phyloP scores from a whole-genome alignment of 2,329 filamentous ascomycete genomes.

The Penicillium freii region DNA sequence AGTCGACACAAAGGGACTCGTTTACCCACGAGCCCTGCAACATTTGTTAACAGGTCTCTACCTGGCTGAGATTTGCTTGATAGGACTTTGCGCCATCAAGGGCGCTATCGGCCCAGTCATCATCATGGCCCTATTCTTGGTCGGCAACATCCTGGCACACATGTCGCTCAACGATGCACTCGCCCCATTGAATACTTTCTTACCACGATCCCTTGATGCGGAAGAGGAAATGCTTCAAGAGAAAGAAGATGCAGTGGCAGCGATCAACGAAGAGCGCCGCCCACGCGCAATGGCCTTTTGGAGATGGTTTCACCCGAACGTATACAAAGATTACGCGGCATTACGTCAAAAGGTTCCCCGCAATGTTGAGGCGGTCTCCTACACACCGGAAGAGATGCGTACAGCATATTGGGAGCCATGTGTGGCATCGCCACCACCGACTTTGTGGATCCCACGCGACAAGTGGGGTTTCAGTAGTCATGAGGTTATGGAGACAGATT shows the following conservation, averaged over 20 bases:
- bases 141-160: slow-evolving; percentile 75
- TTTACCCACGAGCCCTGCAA: slow-evolving; percentile 81
- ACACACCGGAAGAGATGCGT: slow-evolving; percentile 59
- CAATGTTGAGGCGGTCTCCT: slow-evolving; percentile 55
- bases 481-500: slow-evolving; percentile 70
- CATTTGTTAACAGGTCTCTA: slow-evolving; percentile 84
- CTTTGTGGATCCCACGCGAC: slow-evolving; percentile 81
- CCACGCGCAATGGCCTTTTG: slow-evolving; percentile 29
- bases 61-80: slow-evolving; percentile 76
- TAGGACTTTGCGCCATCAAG: slow-evolving; percentile 76
- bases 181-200: slow-evolving; percentile 55
- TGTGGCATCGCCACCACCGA: slow-evolving; percentile 59
- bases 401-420: slow-evolving; percentile 74
- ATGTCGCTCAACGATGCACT: slow-evolving; percentile 51
- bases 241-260: slow-evolving; percentile 31
- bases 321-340: slow-evolving; percentile 70
- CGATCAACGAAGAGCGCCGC: slow-evolving; percentile 21
- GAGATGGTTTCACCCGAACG: slow-evolving; percentile 65
- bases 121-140: slow-evolving; percentile 71
- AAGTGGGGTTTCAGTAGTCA: slow-evolving; percentile 69
- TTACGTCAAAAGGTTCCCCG: slow-evolving; percentile 68
- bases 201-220: slow-evolving; percentile 67
- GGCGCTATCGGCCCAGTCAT: slow-evolving; percentile 63
- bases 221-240: slow-evolving; percentile 50
- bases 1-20: slow-evolving; percentile 83